A percentile compares a stretch with the other conserved stretches of the same genome.
Evolutionary conservation across 2,329 filamentous ascomycete genomes (phyloP).

Genomic region (Ilyonectria robusta): DNA sequence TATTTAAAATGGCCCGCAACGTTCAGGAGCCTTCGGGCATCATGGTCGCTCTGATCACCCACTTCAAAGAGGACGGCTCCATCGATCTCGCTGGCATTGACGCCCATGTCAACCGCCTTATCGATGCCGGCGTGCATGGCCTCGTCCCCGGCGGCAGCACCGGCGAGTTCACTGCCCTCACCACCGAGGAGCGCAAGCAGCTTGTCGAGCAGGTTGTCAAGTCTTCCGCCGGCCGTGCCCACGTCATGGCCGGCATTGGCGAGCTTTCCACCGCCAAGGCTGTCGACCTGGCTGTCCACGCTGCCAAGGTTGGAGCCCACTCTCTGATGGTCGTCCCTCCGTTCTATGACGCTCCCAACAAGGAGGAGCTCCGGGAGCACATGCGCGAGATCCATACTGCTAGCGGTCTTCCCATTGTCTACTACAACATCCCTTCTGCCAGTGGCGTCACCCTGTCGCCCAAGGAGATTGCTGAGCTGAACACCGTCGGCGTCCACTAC

Average conservation of each 20-base stretch:
- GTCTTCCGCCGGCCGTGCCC: constrained; percentile 56
- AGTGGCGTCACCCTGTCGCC: constrained; percentile 59
- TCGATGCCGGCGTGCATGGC: constrained; percentile 62
- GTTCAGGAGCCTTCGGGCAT: constrained; percentile 55
- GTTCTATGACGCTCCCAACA: constrained; percentile 62
- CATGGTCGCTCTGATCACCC: constrained; percentile 64
- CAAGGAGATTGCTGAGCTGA: constrained; percentile 58
- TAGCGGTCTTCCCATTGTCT: constrained; percentile 61
- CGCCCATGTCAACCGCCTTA: constrained; percentile 61
- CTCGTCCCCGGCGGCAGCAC: constrained; percentile 64
- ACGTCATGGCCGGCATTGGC: constrained; percentile 61
- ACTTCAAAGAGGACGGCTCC: constrained; percentile 59
- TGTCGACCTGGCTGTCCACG: constrained; percentile 43
- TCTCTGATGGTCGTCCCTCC: constrained; percentile 65
- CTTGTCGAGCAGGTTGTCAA: constrained; percentile 55
- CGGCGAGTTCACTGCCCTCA: constrained; percentile 64
- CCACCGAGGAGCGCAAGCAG: constrained; percentile 60
- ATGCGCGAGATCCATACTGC: constrained; percentile 58
- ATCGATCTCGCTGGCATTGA: constrained; percentile 54
- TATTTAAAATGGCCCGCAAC: constrained; percentile 37
- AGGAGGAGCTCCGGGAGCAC: constrained; percentile 53
- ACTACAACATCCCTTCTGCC: constrained; percentile 66
- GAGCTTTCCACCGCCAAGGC: constrained; percentile 55
- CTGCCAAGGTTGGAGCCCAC: constrained; percentile 53
- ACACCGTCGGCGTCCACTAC: constrained; percentile 62